A percentile compares a stretch with the other conserved stretches of the same genome.
phyloP scores from a whole-genome alignment of 306 rosid genomes.

The Glycine soja region DNA sequence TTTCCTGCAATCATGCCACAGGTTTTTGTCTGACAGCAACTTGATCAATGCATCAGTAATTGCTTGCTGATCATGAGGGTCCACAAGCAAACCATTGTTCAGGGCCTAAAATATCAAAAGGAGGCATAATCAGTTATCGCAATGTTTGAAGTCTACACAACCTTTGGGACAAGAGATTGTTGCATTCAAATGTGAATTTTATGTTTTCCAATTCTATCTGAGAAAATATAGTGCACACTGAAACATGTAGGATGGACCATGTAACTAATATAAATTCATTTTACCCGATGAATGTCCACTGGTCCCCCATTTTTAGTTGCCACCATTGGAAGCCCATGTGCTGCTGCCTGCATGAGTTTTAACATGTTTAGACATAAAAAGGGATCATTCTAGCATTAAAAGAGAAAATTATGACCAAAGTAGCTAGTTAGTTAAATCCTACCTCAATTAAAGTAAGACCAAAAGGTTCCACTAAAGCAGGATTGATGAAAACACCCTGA shows the following conservation, averaged over 20 bases:
- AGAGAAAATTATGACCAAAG: slow-evolving; percentile 28
- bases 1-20: slow-evolving; percentile 52
- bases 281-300: slow-evolving; percentile 87
- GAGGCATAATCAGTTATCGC: slow-evolving; percentile 2
- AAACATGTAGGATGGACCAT: not conserved
- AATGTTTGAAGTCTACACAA: slow-evolving; percentile 4
- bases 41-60: slow-evolving; percentile 48
- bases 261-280: slow-evolving; percentile 31
- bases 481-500: slow-evolving; percentile 97
- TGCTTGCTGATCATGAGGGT: slow-evolving; percentile 55
- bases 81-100: slow-evolving; percentile 53
- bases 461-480: slow-evolving; percentile 92
- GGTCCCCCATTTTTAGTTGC: slow-evolving; percentile 96
- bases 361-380: slow-evolving; percentile 13
- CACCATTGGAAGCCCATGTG: slow-evolving; percentile 95
- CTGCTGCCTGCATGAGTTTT: slow-evolving; percentile 76
- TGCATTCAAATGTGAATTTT: slow-evolving; percentile 14
- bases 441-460: slow-evolving; percentile 97
- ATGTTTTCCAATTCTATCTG: not conserved
- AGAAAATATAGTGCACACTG: slow-evolving; percentile 29
- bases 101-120: slow-evolving; percentile 46
- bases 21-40: slow-evolving; percentile 49
- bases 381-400: slow-evolving; percentile 9
- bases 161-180: slow-evolving; percentile 15
- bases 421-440: slow-evolving; percentile 36